phyloP scores from a whole-genome alignment of 202 grass and related monocot genomes.

The Zoysia matrella region DNA sequence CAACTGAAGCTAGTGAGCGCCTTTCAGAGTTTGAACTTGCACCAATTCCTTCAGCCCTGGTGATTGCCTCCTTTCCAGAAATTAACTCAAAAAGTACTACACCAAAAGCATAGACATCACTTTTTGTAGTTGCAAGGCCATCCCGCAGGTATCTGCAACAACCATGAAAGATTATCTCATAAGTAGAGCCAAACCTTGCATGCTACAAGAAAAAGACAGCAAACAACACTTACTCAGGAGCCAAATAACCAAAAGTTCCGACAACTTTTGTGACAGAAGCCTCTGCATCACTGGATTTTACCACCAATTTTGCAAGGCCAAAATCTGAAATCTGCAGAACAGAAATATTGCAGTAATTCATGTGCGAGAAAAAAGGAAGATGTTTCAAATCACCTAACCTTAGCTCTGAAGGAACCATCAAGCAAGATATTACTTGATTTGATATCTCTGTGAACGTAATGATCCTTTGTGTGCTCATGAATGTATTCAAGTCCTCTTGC shows the following conservation, averaged over 20 bases:
- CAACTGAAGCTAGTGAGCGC: conserved; percentile 89
- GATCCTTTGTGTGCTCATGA: conserved; percentile 98
- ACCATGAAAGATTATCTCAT: conserved; percentile 27
- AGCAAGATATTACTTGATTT: conserved; percentile 99
- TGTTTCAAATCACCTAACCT: conserved; percentile 60
- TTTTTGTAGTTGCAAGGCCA: conserved; percentile 92
- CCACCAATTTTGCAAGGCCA: conserved; percentile 91
- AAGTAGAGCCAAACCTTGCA: conserved; percentile 15
- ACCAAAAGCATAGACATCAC: conserved; percentile 98
- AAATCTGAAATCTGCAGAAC: conserved; percentile 93
- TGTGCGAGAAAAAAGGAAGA: conserved; percentile 13
- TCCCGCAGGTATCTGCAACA: conserved; percentile 81
- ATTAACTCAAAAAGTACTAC: conserved; percentile 98
- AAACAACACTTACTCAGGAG: conserved; percentile 83
- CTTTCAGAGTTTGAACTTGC: conserved; percentile 75
- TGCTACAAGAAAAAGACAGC: not conserved
- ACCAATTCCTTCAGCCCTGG: conserved; percentile 60
- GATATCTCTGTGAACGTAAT: conserved; percentile 99
- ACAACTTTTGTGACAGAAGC: conserved; percentile 98
- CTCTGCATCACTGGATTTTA: conserved; percentile 82
- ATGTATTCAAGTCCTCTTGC: conserved; percentile 99
- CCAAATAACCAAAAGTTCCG: conserved; percentile 98
- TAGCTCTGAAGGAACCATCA: conserved; percentile 87
- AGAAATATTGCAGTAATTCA: conserved; percentile 31
- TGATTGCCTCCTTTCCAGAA: conserved; percentile 96